Evolutionary conservation across 176 grass and related monocot species (phyloP).

Genomic region (Microstegium vimineum): DNA sequence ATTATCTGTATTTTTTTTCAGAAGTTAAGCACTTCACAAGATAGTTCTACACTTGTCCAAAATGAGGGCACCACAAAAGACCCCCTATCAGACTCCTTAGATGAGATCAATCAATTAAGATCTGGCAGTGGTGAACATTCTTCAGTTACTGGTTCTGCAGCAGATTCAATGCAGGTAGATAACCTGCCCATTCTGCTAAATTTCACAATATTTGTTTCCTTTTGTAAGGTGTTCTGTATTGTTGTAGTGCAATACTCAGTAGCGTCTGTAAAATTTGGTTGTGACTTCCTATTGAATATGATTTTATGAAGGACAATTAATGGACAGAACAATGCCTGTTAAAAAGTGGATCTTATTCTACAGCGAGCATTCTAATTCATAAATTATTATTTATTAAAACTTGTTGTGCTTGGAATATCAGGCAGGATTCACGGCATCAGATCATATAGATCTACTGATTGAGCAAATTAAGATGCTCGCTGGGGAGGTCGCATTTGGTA

Average conservation of each 20-base stretch:
- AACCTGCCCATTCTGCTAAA: background rate
- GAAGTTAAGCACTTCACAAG: constrained; percentile 61
- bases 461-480: constrained; percentile 99
- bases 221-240: background rate
- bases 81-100: constrained; percentile 47
- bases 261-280: background rate
- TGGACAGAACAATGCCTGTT: background rate
- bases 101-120: constrained; percentile 49
- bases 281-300: background rate
- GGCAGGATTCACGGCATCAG: constrained; percentile 62
- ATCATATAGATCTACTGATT: constrained; percentile 90
- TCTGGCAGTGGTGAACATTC: constrained; percentile 62
- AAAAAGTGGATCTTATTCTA: background rate
- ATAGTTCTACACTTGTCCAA: constrained; percentile 57
- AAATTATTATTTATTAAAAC: constrained; percentile 11
- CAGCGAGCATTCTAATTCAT: constrained; percentile 6
- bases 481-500: constrained; percentile 92
- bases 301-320: background rate
- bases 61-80: constrained; percentile 48
- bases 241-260: background rate
- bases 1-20: constrained; percentile 41
- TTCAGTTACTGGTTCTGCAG: constrained; percentile 42
- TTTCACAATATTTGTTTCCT: background rate
- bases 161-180: constrained; percentile 49
- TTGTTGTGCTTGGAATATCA: constrained; percentile 36